Conservation (phyloP, 1,139 yeast genomes). For the Taphrina confusa region DNA sequence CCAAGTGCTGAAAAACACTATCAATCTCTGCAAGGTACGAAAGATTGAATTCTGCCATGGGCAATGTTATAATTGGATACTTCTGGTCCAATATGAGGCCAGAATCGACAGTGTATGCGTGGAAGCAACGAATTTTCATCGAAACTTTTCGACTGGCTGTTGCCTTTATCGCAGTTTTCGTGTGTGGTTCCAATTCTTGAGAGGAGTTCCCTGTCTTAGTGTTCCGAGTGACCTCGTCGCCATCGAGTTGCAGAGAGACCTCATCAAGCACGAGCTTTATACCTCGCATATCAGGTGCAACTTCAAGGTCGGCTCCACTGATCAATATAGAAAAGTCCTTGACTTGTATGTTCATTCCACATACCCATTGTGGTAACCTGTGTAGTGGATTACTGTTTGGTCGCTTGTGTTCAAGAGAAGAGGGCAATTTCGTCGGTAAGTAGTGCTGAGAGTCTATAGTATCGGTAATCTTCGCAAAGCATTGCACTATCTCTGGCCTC, state of each 20-base stretch:
- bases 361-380: conserved; percentile 11
- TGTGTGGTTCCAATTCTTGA: no score
- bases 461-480: conserved; percentile 19
- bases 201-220: neutral
- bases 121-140: neutral
- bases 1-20: neutral
- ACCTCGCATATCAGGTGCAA: conserved; percentile 34
- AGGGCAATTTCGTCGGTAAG: conserved; percentile 10
- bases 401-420: conserved; percentile 4
- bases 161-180: neutral
- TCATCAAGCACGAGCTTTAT: conserved; percentile 16
- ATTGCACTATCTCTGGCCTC: conserved; percentile 23
- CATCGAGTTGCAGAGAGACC: neutral
- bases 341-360: neutral
- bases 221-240: neutral
- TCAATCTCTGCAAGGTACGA: neutral
- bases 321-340: neutral
- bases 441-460: neutral
- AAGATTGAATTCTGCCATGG: conserved; percentile 6
- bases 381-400: neutral
- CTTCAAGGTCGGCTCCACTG: conserved; percentile 17
- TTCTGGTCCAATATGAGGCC: neutral
- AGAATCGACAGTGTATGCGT: conserved; percentile 16
- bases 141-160: neutral
- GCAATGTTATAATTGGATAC: conserved; percentile 10